These are phyloP conservation scores for Xerocomellus amylosporus DNA, from an alignment of 768 basidiomycete genomes.

Conservation along the genomic window DNA sequence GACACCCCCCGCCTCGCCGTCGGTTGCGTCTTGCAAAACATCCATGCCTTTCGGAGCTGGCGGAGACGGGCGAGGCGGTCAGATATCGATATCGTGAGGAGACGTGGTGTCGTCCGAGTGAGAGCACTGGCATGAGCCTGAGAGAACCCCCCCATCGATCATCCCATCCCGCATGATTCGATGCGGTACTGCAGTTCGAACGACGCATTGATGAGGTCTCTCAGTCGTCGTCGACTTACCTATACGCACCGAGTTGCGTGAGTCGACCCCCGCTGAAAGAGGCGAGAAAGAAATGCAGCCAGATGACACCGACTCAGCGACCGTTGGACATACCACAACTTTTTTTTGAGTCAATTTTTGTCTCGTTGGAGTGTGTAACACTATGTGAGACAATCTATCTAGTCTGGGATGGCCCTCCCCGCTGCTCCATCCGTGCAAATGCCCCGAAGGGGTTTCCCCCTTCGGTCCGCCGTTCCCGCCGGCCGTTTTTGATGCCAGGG, in stretches of 20 bases:
- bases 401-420: too few species aligned
- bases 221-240: slow-evolving; percentile 24
- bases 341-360: too few species aligned
- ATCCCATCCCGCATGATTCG: slow-evolving; percentile 40
- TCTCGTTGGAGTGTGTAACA: too few species aligned
- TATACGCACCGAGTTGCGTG: not conserved
- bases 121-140: not conserved
- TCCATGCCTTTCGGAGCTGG: slow-evolving; percentile 37
- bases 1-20: not conserved
- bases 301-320: slow-evolving; percentile 11
- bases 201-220: slow-evolving; percentile 23
- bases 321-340: slow-evolving; percentile 8
- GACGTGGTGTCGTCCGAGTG: not conserved
- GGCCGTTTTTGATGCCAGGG: too few species aligned
- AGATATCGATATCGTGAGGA: not conserved
- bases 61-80: slow-evolving; percentile 36
- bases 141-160: slow-evolving; percentile 15
- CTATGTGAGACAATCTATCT: too few species aligned
- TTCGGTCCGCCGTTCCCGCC: too few species aligned
- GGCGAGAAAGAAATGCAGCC: slow-evolving; percentile 1
- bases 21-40: slow-evolving; percentile 46
- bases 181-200: slow-evolving; percentile 38
- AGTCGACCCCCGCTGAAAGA: not conserved
- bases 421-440: too few species aligned
- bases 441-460: too few species aligned